Base-by-base conservation (phyloP, 768 basidiomycete species). In the Grammothele lineata region DNA sequence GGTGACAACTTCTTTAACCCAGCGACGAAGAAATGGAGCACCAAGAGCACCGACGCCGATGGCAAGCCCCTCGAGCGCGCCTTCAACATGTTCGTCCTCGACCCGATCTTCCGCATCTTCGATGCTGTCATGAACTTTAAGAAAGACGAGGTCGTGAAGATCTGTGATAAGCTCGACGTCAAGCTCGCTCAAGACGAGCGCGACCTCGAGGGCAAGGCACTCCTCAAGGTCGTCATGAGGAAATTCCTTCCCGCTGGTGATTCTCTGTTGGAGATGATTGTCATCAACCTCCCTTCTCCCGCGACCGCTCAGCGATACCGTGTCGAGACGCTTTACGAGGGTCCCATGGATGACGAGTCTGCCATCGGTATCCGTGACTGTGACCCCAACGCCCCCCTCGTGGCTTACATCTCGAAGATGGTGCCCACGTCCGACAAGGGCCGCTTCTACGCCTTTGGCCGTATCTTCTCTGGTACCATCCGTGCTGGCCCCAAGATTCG, bases 1-100 rank as follows among this genome's bases (percentile, higher is more conserved):
- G 96, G 96, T 43, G 96, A 99, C 78, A 97, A 97, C 77, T 99
- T 74, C 77, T 98, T 98, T 80, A 99, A 98, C 78, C 90, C 94
- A 46, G 77, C 83, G 44, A 97, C 94, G 32, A 83, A 83, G 69
- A 99, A 99, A 72, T 98, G 96, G 96, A 80, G 90, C 17, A 92
- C 88, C 40, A 88, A 85, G 66, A 50, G 67, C 54, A 71, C 70
- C 19, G 84, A 82, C 55, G 79, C 83, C 45, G 86, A 93, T 58
- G 92, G 92, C 62, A 94, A 93, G 66, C 69, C 68, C n/a, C 86
- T 97, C 46, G 96, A 98, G 64, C 94, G 96, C 71, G 93, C 95
- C 47, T 99, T 99, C 82, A 97, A 93, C 74, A 73, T 77, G 76
- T 98, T 99, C 72, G 92, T 98, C 48, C 88, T 98, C 58, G 96